A percentile compares a stretch with the other conserved stretches of the same genome.
These are phyloP conservation scores for Alliaria petiolata DNA, from an alignment of 345 rosid genomes.

Conservation along the genomic window DNA sequence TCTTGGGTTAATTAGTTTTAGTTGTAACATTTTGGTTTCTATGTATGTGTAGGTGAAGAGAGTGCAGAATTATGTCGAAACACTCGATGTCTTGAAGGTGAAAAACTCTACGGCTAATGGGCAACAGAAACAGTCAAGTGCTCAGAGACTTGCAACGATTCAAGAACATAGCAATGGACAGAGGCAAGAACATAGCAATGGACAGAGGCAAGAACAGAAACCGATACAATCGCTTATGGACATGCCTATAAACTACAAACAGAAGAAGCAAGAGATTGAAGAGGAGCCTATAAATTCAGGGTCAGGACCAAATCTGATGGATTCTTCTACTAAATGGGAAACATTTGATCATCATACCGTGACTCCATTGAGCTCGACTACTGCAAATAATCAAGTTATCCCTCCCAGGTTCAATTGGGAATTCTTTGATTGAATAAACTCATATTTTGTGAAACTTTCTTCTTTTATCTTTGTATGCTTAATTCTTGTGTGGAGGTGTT, in stretches of 20 bases:
- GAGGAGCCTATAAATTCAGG: conserved; percentile 41
- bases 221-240: conserved; percentile 42
- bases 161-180: conserved; percentile 27
- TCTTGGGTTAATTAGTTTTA: no score
- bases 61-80: conserved; percentile 91
- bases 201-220: conserved; percentile 39
- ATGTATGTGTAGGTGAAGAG: conserved; percentile 62
- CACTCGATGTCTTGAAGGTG: conserved; percentile 78
- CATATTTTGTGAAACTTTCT: conserved; percentile 9
- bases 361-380: conserved; percentile 37
- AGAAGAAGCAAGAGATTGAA: conserved; percentile 37
- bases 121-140: conserved; percentile 38
- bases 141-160: conserved; percentile 37
- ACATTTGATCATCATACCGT: conserved; percentile 62
- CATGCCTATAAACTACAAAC: conserved; percentile 35
- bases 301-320: conserved; percentile 44
- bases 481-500: conserved; percentile 59
- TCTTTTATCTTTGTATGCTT: conserved; percentile 18
- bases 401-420: conserved; percentile 92
- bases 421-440: conserved; percentile 62
- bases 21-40: background rate
- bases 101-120: conserved; percentile 65
- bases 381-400: conserved; percentile 34
- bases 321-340: conserved; percentile 81
- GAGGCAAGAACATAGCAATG: no score